Evolutionary conservation across 2,329 filamentous ascomycete genomes (phyloP).

Genomic region (Tolypocladium pustulatum): DNA sequence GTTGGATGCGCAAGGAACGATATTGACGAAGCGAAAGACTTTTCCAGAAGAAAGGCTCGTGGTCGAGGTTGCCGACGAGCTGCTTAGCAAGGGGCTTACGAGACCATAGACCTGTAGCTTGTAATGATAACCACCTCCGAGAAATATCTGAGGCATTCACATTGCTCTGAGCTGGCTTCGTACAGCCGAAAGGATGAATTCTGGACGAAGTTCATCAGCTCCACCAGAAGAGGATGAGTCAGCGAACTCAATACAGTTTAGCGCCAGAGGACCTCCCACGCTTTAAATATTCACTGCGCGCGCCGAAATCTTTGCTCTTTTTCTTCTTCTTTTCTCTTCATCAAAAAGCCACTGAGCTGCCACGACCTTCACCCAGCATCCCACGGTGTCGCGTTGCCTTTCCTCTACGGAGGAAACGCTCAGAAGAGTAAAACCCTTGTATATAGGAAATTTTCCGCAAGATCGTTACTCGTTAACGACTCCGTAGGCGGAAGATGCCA

Average conservation of each 20-base stretch:
- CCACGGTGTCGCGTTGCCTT: conserved; percentile 55
- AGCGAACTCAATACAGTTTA: conserved; percentile 8
- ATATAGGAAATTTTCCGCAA: conserved; percentile 53
- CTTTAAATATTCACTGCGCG: conserved; percentile 13
- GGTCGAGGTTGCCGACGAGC: conserved; percentile 37
- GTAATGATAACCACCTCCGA: not conserved
- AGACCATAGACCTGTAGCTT: conserved; percentile 13
- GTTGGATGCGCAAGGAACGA: conserved; percentile 60
- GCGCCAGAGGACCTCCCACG: conserved; percentile 5
- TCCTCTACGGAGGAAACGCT: conserved; percentile 36
- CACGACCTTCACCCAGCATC: conserved; percentile 50
- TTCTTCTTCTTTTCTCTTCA: conserved; percentile 36
- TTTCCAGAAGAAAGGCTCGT: conserved; percentile 51
- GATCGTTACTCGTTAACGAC: conserved; percentile 19
- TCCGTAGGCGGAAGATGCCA: conserved; percentile 46
- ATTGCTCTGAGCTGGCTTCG: not conserved
- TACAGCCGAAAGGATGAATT: not conserved
- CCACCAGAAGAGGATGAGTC: not conserved
- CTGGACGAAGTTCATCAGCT: not conserved
- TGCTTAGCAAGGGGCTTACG: conserved; percentile 39
- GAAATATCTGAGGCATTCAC: not conserved
- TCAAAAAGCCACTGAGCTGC: conserved; percentile 56
- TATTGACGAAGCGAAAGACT: conserved; percentile 44
- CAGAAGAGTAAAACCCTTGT: conserved; percentile 50
- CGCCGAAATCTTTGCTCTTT: conserved; percentile 20